Base-by-base conservation (phyloP, 192 early-diverging fungal species). In the Rhizophagus sp. region DNA sequence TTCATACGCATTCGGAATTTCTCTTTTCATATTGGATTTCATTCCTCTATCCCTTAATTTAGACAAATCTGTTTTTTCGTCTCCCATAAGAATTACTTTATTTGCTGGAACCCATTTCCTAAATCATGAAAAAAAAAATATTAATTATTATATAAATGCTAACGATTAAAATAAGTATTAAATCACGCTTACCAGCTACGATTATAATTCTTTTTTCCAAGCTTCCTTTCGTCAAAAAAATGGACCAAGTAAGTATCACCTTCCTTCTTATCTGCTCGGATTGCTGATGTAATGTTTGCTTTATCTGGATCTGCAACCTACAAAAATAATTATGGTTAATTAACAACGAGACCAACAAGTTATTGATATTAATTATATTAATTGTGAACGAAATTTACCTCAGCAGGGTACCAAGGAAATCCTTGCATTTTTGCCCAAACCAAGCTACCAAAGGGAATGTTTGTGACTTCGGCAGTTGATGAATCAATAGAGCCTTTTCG, bases 401-500 rank as follows among this genome's bases (percentile, higher is more conserved):
- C 82, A 62, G 86, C 87, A 62, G 89, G 89, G 69, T 88, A 86
- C 62, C 83, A 82, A n/a, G 89, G 89, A 72, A 86, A 90, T 9
- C 89, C 87, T 67, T 77, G 75, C 65, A 90, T 86, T 61, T 84
- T 86, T 15, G 89, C 89, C 89, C 89, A 90, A 2, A 90, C 89
- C 44, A 90, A 62, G 0, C 77, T 75, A 12, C 81, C 85, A 39
- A 63, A 76, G 2, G 79, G 44, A 25, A 79, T 27, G 8, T 79
- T 63, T 3, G 47, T 4, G 7, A 22, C 7, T 57, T 79, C 77
- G n/a, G 24, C 24, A 6, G n/a, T 66, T 30, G 24, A 15, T 41
- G 68, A 70, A 44, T 33, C 39, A n/a, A 24, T 70, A 24, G 68
- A 70, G 10, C 64, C 64, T 25, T 66, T 66, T 15, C 68, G 68